Conservation (phyloP, 2,329 filamentous ascomycete species). For the Aureobasidium sp. region DNA sequence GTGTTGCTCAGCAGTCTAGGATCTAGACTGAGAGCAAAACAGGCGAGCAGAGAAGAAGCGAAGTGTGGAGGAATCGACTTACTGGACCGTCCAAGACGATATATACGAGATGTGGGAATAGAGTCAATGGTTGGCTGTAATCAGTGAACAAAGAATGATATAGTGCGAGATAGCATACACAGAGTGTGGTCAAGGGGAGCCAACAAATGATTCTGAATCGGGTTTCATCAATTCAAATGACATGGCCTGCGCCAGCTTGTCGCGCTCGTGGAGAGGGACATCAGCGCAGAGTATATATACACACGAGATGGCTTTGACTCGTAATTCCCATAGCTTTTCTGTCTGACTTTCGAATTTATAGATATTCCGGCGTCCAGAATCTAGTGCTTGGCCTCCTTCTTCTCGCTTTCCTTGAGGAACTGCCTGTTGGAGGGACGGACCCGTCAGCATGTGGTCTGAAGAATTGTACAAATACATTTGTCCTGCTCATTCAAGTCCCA, state of each 20-base stretch:
- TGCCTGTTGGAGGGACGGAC: background rate
- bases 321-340: slow-evolving; percentile 9
- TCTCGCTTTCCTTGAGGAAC: slow-evolving; percentile 11
- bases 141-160: background rate
- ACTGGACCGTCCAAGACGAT: too few relatives aligned
- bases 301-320: slow-evolving; percentile 11
- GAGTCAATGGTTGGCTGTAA: too few relatives aligned
- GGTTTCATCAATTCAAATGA: slow-evolving; percentile 4
- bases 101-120: too few relatives aligned
- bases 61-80: too few relatives aligned
- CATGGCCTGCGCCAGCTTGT: background rate
- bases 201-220: background rate
- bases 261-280: background rate
- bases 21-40: background rate
- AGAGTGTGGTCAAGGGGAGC: background rate
- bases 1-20: background rate
- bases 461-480: background rate
- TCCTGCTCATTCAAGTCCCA: background rate
- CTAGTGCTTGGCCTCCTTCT: slow-evolving; percentile 11
- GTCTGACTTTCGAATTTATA: background rate
- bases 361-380: background rate
- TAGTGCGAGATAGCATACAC: background rate
- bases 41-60: background rate
- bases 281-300: slow-evolving; percentile 7
- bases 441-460: background rate